Conservation (phyloP, 805 yeast genomes). For the Yamadazyma akitaensis region DNA sequence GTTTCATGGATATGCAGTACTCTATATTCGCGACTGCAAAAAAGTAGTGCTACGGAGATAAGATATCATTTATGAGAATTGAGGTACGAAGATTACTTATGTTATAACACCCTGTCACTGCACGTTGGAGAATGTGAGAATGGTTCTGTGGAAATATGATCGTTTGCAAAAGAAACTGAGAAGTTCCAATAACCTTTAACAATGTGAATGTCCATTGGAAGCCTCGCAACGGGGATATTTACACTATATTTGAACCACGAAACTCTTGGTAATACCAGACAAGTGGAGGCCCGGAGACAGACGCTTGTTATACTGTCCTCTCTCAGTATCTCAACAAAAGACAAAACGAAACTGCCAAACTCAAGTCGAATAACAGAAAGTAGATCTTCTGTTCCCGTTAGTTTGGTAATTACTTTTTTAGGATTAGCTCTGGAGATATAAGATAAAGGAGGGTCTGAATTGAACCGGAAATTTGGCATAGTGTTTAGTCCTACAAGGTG, state of each 20-base stretch:
- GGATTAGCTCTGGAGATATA: neutral
- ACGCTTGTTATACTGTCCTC: neutral
- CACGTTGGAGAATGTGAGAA: neutral
- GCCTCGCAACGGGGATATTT: neutral
- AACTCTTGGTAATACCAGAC: neutral
- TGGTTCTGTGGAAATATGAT: neutral
- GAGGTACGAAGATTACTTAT: no score
- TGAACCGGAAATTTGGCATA: no score
- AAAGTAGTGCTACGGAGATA: neutral
- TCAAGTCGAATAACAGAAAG: neutral
- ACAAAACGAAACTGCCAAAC: neutral
- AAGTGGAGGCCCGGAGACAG: neutral
- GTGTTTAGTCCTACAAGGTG: neutral
- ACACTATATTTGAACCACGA: neutral
- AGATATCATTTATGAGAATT: no score
- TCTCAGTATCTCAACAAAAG: neutral
- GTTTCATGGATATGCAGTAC: neutral
- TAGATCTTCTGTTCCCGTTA: neutral
- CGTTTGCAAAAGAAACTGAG: neutral
- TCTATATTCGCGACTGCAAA: conserved; percentile 1
- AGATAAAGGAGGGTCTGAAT: neutral
- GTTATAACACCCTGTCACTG: neutral
- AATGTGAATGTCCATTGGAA: neutral
- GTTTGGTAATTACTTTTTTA: neutral
- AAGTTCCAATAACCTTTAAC: neutral